phyloP scores from a whole-genome alignment of 805 yeast genomes.

The Candida montana region DNA sequence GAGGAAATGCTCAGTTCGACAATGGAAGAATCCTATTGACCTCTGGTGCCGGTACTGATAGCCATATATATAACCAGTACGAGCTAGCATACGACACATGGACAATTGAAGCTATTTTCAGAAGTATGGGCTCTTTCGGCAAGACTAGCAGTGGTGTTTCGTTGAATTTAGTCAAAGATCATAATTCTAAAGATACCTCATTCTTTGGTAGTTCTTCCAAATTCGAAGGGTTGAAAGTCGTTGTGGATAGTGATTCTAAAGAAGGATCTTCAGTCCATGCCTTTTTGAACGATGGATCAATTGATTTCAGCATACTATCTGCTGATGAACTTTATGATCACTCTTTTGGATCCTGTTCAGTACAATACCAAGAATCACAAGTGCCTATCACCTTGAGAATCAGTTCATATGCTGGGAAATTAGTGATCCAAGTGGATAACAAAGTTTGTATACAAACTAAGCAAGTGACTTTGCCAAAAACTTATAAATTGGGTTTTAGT shows the following conservation, averaged over 20 bases:
- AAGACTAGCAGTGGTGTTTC: constrained; percentile 52
- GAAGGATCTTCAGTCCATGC: constrained; percentile 51
- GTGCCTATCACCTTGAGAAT: constrained; percentile 69
- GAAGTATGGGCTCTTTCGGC: constrained; percentile 52
- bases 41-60: constrained; percentile 34
- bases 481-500: constrained; percentile 48
- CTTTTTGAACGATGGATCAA: constrained; percentile 54
- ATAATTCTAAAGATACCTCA: constrained; percentile 24
- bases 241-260: constrained; percentile 46
- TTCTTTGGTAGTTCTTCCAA: constrained; percentile 51
- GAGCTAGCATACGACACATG: constrained; percentile 34
- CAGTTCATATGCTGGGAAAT: constrained; percentile 46
- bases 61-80: constrained; percentile 41
- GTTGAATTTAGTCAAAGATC: constrained; percentile 45
- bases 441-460: constrained; percentile 64
- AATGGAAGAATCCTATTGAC: constrained; percentile 53
- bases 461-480: constrained; percentile 40
- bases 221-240: constrained; percentile 61
- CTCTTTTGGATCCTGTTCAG: constrained; percentile 51
- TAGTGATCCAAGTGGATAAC: constrained; percentile 70
- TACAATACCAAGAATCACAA: constrained; percentile 58
- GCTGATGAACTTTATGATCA: constrained; percentile 24
- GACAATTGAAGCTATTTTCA: constrained; percentile 57
- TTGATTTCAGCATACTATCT: constrained; percentile 25
- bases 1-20: constrained; percentile 35